Conservation (phyloP, 202 grass and related monocot genomes). For the Zoysia matrella region DNA sequence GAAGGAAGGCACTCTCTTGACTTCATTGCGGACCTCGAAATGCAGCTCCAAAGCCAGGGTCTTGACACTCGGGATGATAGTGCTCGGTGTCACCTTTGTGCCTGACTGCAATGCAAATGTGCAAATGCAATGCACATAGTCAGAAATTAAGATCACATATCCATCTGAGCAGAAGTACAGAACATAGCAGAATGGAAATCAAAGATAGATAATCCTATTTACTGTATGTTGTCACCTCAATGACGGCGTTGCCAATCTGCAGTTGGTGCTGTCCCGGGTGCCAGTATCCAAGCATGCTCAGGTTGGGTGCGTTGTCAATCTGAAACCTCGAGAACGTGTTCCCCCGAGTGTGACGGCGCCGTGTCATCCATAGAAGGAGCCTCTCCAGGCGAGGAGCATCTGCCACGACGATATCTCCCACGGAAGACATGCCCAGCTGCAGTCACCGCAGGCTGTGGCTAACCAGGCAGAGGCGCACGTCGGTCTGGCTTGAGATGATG, state of each 20-base stretch:
- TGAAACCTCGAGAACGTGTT: no score
- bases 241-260: constrained; percentile 32
- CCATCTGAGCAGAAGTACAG: no score
- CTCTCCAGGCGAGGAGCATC: constrained; percentile 27
- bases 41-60: constrained; percentile 46
- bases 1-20: constrained; percentile 30
- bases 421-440: constrained; percentile 2
- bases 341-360: no score
- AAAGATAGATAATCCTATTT: no score
- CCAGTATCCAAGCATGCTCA: no score
- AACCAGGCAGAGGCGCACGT: constrained; percentile 4
- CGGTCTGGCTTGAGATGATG: constrained; percentile 22
- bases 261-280: constrained; percentile 9
- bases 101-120: no score
- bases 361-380: background rate
- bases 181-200: no score
- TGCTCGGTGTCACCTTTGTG: background rate
- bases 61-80: constrained; percentile 23
- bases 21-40: constrained; percentile 20
- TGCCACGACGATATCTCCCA: constrained; percentile 26
- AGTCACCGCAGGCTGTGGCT: constrained; percentile 26
- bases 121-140: no score
- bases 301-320: no score
- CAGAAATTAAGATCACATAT: no score
- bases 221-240: background rate